phyloP scores from a whole-genome alignment of 1,284 basidiomycete species.

The Pseudomicrostroma phylloplanum region DNA sequence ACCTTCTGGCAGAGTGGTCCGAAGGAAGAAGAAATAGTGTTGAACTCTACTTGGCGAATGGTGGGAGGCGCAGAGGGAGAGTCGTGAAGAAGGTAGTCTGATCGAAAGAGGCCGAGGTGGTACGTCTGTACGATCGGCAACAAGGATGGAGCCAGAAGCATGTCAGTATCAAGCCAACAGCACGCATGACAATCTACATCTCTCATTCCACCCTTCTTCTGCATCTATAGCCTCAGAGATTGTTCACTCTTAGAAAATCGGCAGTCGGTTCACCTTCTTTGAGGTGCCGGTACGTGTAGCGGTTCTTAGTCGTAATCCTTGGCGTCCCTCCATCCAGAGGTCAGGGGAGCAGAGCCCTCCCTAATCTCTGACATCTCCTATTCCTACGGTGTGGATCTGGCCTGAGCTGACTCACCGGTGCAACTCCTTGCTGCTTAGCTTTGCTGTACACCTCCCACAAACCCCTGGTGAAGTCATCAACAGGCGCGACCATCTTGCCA shows the following conservation, averaged over 20 bases:
- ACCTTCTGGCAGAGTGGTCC: slow-evolving; percentile 71
- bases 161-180: no score
- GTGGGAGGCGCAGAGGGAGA: slow-evolving; percentile 44
- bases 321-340: not conserved
- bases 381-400: not conserved
- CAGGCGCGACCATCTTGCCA: slow-evolving; percentile 70
- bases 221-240: not conserved
- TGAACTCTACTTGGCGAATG: slow-evolving; percentile 96
- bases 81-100: slow-evolving; percentile 84
- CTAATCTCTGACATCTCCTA: not conserved
- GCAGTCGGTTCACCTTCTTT: no score
- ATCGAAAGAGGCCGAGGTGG: slow-evolving; percentile 87
- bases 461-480: slow-evolving; percentile 78
- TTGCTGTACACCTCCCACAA: slow-evolving; percentile 81
- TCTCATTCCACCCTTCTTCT: no score
- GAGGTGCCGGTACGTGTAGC: slow-evolving; percentile 4
- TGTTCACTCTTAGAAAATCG: no score
- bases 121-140: not conserved
- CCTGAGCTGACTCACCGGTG: slow-evolving; percentile 44
- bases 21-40: slow-evolving; percentile 90
- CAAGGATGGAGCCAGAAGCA: not conserved
- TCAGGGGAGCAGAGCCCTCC: no score
- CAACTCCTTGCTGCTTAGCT: slow-evolving; percentile 31
- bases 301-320: slow-evolving; percentile 7
- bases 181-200: no score